Evolutionary conservation across 2,329 filamentous ascomycete genomes (phyloP).

Genomic region (Ascochyta fabae): DNA sequence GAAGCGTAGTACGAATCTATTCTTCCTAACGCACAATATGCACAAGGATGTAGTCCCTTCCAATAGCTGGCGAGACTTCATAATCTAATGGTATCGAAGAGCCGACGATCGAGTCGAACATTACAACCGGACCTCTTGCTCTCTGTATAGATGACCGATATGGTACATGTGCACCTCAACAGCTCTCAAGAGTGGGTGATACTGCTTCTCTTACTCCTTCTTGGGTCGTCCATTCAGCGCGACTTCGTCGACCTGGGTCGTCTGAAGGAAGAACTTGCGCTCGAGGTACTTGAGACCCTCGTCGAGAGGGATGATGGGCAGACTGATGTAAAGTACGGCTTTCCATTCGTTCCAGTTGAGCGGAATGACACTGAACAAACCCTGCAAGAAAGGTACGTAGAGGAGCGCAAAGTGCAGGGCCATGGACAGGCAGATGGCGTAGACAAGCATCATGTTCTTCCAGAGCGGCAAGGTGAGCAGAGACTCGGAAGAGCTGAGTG

Average conservation of each 20-base stretch:
- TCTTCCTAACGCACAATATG: constrained; percentile 12
- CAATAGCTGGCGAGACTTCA: neutral
- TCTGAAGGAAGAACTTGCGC: constrained; percentile 48
- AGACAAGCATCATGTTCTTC: constrained; percentile 98
- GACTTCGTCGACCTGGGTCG: constrained; percentile 23
- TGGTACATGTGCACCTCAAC: neutral
- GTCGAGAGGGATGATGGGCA: constrained; percentile 87
- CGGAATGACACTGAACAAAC: constrained; percentile 88
- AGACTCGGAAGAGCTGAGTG: constrained; percentile 92
- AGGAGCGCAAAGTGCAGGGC: constrained; percentile 90
- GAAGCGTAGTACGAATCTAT: constrained; percentile 14
- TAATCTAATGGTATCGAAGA: neutral
- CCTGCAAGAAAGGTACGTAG: constrained; percentile 88
- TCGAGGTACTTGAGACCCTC: constrained; percentile 83
- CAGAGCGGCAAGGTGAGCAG: constrained; percentile 93
- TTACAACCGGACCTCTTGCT: neutral
- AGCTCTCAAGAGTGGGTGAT: neutral
- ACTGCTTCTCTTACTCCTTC: constrained; percentile 26
- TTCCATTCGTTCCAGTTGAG: constrained; percentile 88
- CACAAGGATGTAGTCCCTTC: neutral
- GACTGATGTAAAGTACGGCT: constrained; percentile 86
- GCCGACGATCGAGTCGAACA: neutral
- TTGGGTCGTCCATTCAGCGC: constrained; percentile 34
- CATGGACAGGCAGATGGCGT: constrained; percentile 93
- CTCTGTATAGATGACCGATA: constrained; percentile 6